A percentile compares a stretch with the other conserved stretches of the same genome.
These are phyloP conservation scores for Corylus heterophylla DNA, from an alignment of 306 rosid genomes.

Conservation along the genomic window DNA sequence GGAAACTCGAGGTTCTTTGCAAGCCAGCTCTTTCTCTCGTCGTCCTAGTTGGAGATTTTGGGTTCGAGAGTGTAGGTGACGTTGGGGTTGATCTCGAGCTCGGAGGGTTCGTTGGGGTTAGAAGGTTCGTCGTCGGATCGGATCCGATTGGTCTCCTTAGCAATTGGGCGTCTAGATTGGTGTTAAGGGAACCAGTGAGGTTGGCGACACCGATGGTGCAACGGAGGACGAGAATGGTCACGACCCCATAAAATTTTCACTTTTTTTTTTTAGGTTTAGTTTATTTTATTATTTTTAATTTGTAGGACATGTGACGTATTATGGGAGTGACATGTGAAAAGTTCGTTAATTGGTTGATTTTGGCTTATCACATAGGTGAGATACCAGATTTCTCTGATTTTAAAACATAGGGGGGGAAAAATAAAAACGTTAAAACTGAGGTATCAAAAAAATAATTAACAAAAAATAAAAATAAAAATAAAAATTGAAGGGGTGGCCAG, in stretches of 20 bases:
- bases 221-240: conserved; percentile 92
- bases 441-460: too few relatives aligned
- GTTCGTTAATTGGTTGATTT: too few relatives aligned
- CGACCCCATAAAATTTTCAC: conserved; percentile 21
- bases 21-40: conserved; percentile 61
- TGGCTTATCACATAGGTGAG: too few relatives aligned
- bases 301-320: too few relatives aligned
- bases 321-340: too few relatives aligned
- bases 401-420: too few relatives aligned
- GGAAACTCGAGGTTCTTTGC: conserved; percentile 69
- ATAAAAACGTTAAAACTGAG: too few relatives aligned
- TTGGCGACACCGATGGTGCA: conserved; percentile 87
- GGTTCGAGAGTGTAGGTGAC: conserved; percentile 84
- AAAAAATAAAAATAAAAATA: too few relatives aligned
- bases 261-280: too few relatives aligned
- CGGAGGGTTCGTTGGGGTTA: conserved; percentile 56
- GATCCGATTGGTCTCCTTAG: conserved; percentile 85
- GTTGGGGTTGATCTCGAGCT: conserved; percentile 54
- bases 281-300: too few relatives aligned
- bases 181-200: conserved; percentile 52
- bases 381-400: too few relatives aligned
- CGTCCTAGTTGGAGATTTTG: conserved; percentile 68
- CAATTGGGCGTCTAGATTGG: conserved; percentile 69
- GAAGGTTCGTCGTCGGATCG: conserved; percentile 75
- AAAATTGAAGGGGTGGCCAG: too few relatives aligned